Conservation (phyloP, 2,329 filamentous ascomycete species). For the Pseudogymnoascus sp. region DNA sequence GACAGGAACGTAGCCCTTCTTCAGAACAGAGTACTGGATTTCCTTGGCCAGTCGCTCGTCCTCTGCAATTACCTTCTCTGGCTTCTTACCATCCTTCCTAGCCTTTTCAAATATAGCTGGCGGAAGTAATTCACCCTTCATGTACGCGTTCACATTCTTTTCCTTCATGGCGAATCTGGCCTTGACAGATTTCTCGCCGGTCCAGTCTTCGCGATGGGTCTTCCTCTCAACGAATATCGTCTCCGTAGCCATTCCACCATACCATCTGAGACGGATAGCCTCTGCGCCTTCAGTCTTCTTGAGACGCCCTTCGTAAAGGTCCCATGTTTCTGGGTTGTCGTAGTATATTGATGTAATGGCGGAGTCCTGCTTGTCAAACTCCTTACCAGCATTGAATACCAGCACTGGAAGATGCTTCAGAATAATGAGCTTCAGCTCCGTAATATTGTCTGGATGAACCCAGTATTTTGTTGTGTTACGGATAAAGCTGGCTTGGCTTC, state of each 20-base stretch:
- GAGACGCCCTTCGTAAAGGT: constrained; percentile 84
- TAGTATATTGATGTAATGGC: constrained; percentile 99
- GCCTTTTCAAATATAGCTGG: constrained; percentile 93
- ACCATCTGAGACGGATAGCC: constrained; percentile 93
- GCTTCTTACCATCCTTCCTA: constrained; percentile 89
- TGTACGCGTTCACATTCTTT: constrained; percentile 90
- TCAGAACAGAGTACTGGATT: constrained; percentile 87
- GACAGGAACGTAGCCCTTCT: constrained; percentile 78
- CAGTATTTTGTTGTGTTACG: constrained; percentile 98
- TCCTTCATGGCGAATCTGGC: constrained; percentile 92
- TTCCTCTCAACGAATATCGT: constrained; percentile 97
- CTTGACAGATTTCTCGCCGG: constrained; percentile 97
- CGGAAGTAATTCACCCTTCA: constrained; percentile 76
- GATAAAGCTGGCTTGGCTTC: constrained; percentile 88
- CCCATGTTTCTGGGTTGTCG: constrained; percentile 90
- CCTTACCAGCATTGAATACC: constrained; percentile 95
- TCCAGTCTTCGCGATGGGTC: constrained; percentile 98
- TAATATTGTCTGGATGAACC: constrained; percentile 98
- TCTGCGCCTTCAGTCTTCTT: constrained; percentile 98
- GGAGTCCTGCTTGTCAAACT: constrained; percentile 82
- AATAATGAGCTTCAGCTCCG: constrained; percentile 94
- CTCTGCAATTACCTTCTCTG: constrained; percentile 81
- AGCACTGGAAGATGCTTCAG: constrained; percentile 94
- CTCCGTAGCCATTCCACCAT: constrained; percentile 90
- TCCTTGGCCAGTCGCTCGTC: constrained; percentile 85